Conservation (phyloP, 495 filamentous ascomycete genomes). For the Penicillium pancosmium region DNA sequence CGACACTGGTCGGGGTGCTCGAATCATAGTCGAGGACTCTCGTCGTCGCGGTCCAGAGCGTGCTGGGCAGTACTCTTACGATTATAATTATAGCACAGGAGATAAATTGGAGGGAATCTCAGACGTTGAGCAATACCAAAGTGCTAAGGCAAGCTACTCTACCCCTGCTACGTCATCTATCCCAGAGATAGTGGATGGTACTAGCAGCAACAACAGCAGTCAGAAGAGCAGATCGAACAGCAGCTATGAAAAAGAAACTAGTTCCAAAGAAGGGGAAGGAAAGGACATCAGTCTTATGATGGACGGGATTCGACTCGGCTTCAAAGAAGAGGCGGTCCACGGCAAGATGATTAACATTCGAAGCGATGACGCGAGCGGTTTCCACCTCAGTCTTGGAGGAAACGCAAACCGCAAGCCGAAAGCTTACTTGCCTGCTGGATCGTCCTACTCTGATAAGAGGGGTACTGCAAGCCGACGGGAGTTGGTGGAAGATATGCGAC, state of each 20-base stretch:
- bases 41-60: slow-evolving; percentile 32
- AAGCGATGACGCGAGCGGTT: slow-evolving; percentile 40
- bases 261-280: slow-evolving; percentile 37
- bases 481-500: too few relatives aligned
- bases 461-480: too few relatives aligned
- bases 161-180: slow-evolving; percentile 29
- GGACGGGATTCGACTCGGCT: slow-evolving; percentile 47
- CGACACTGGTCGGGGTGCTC: slow-evolving; percentile 27
- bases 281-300: slow-evolving; percentile 47
- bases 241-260: slow-evolving; percentile 42
- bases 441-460: too few relatives aligned
- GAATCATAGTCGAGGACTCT: slow-evolving; percentile 37
- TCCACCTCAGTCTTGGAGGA: slow-evolving; percentile 44
- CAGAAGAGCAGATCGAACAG: slow-evolving; percentile 50
- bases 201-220: slow-evolving; percentile 41
- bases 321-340: slow-evolving; percentile 39
- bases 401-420: slow-evolving; percentile 31
- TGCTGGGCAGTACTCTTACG: slow-evolving; percentile 32
- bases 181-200: too few relatives aligned
- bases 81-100: slow-evolving; percentile 20
- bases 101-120: slow-evolving; percentile 30
- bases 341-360: slow-evolving; percentile 47
- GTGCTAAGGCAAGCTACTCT: slow-evolving; percentile 30
- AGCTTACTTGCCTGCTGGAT: slow-evolving; percentile 24
- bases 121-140: slow-evolving; percentile 45